Base-by-base conservation (phyloP, 2,329 filamentous ascomycete genomes). In the Plenodomus biglobosus region DNA sequence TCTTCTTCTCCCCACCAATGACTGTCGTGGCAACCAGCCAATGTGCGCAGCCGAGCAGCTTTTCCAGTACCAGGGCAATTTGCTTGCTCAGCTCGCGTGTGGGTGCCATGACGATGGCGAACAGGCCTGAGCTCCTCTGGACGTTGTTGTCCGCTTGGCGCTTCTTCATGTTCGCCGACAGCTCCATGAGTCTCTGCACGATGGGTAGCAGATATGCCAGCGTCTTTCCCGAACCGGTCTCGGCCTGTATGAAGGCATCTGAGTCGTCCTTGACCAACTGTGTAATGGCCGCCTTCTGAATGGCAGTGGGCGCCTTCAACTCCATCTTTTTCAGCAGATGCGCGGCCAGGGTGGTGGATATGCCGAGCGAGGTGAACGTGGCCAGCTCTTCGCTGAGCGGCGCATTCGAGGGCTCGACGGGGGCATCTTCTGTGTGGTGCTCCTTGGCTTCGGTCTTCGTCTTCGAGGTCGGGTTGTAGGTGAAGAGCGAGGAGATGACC, bases 221-320 rank as follows among this genome's bases (percentile, higher is more conserved):
- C 0, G 94, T 99, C 76, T 99, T 99, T 74, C 94, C 94, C 0
- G 94, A 99, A 59, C 94, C 94, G 0, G 94, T 99, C 75, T 99
- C 88, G 2, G 94, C 95, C 70, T 97, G 94, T 27, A 99, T 87
- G 64, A 99, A 99, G 2, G 92, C 92, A 76, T 99, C 94, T 38
- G 83, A 85, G 61, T 95, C 88, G 44, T 87, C 86, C 36, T 85
- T 85, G 38, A 95, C 74, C 52, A 99, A 75, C 61, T 94, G 86
- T 36, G 88, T 81, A 34, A 99, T 86, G 1, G 92, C 87, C 53
- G 89, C 90, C 62, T 92, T 92, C 74, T 99, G 94, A 67, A 99
- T 96, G 0, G 90, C 90, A 0, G 94, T 99, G 5, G 94, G 94
- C 0, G 90, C 88, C 68, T 92, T 94, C 69, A 99, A 81, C 47